Conservation (phyloP, 106 monocot species). For the Dendrobium chrysotoxum region DNA sequence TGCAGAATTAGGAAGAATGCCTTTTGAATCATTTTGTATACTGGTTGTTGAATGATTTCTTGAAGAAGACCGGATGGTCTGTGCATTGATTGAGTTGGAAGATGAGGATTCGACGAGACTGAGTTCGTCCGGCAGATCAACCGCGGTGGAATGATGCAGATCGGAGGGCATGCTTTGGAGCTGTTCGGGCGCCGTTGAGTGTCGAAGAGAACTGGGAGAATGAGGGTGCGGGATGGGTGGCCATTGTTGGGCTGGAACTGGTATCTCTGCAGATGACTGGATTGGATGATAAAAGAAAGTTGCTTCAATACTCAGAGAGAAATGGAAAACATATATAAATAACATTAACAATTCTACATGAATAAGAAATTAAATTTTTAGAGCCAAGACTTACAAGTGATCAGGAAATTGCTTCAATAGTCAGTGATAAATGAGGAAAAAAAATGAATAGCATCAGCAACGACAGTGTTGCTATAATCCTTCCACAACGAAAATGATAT, state of each 20-base stretch:
- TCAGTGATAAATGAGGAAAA: too few relatives aligned
- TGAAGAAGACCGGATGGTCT: constrained; percentile 13
- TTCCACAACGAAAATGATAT: too few relatives aligned
- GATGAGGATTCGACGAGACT: constrained; percentile 14
- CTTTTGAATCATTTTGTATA: constrained; percentile 16
- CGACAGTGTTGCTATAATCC: too few relatives aligned
- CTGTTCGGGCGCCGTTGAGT: constrained; percentile 39
- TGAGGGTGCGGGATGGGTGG: constrained; percentile 38
- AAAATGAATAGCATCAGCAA: too few relatives aligned
- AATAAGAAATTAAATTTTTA: too few relatives aligned
- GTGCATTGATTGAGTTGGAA: background rate
- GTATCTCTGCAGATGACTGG: constrained; percentile 58
- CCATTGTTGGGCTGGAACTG: constrained; percentile 71
- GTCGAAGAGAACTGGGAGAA: constrained; percentile 47
- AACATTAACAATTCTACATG: too few relatives aligned
- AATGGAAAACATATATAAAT: too few relatives aligned
- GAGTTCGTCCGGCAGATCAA: constrained; percentile 37
- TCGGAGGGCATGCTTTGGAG: constrained; percentile 25
- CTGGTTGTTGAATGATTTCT: constrained; percentile 12
- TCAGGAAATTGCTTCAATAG: too few relatives aligned
- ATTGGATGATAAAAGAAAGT: constrained; percentile 13
- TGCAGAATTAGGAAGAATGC: background rate
- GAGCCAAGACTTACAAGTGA: too few relatives aligned
- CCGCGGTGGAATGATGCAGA: constrained; percentile 2
- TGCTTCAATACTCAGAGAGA: too few relatives aligned